Evolutionary conservation across 495 filamentous ascomycete species (phyloP).

Genomic region (Aspergillus saccharolyticus): DNA sequence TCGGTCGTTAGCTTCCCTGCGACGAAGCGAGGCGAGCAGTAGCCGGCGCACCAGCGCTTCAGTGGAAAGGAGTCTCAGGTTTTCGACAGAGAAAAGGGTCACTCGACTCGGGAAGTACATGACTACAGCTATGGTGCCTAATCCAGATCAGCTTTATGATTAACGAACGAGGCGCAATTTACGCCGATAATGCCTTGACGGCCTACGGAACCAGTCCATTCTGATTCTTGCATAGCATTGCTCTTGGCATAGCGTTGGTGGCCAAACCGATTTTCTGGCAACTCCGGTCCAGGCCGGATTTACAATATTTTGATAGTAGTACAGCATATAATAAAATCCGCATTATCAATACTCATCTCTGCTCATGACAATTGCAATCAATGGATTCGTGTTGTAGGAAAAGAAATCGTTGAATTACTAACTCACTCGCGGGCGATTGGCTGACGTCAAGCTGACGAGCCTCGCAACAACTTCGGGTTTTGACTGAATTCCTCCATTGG

Average conservation of each 20-base stretch:
- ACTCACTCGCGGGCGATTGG: background rate
- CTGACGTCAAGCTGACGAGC: constrained; percentile 20
- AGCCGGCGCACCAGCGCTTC: constrained; percentile 7
- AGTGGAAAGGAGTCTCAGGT: background rate
- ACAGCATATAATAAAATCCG: background rate
- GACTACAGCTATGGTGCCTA: constrained; percentile 42
- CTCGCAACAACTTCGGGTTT: background rate
- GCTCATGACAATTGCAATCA: too few relatives aligned
- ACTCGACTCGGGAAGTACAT: constrained; percentile 25
- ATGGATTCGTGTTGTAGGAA: too few relatives aligned
- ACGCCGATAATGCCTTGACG: constrained; percentile 1
- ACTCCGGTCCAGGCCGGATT: background rate
- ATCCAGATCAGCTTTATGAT: constrained; percentile 38
- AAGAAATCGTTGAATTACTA: background rate
- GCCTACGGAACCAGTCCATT: background rate
- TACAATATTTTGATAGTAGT: background rate
- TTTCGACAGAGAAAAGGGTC: constrained; percentile 21
- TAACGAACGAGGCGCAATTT: constrained; percentile 14
- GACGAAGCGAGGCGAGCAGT: constrained; percentile 7
- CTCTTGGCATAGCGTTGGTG: constrained; percentile 6
- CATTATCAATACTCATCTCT: background rate
- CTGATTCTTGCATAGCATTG: background rate
- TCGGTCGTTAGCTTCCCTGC: background rate
- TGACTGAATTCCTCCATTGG: background rate
- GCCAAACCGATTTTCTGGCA: background rate